Base-by-base conservation (phyloP, 2,329 filamentous ascomycete species). In the Neofusicoccum ribis region DNA sequence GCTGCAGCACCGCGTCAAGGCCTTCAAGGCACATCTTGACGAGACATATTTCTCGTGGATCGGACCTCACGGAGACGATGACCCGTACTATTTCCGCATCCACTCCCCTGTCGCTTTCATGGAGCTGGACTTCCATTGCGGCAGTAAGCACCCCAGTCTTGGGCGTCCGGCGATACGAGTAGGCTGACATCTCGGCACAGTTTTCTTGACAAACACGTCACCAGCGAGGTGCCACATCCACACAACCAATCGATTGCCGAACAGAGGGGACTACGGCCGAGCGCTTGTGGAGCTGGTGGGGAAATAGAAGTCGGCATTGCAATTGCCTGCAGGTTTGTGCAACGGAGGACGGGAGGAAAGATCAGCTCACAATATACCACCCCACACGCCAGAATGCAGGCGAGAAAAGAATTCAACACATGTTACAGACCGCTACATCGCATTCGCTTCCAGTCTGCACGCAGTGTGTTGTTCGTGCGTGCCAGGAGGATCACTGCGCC, bases 31-130 rank as follows among this genome's bases (percentile, higher is more conserved):
- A 3, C 84, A 85, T 73, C 86, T 89, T 64, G 71, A 78, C n/a
- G 89, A 93, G 80, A 93, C 90, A 5, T 91, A 91, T 72, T 93
- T 92, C 73, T 86, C 85, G 73, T 94, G 91, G 90, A 93, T 93
- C 63, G 91, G 91, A 3, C 87, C 86, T 0, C 90, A 80, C 67
- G 86, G 82, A 0, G 82, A 91, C 60, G 77, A 85, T 0, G 90
- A 93, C 73, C 81, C 91, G 0, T 94, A 91, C 71, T 94, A 93
- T 76, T 94, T 88, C 71, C 84, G 91, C 0, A 84, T 94, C 3
- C 91, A 94, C 76, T 92, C 86, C 68, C 90, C 90, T 0, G 90
- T 93, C 0, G 81, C 92, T 0, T 79, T 93, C 1, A 80, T 89
- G 60, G 91, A 94, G 81, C 91, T 94, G 70, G 91, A 93, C 70